Conservation (phyloP, 345 rosid species). For the Moringa oleifera region DNA sequence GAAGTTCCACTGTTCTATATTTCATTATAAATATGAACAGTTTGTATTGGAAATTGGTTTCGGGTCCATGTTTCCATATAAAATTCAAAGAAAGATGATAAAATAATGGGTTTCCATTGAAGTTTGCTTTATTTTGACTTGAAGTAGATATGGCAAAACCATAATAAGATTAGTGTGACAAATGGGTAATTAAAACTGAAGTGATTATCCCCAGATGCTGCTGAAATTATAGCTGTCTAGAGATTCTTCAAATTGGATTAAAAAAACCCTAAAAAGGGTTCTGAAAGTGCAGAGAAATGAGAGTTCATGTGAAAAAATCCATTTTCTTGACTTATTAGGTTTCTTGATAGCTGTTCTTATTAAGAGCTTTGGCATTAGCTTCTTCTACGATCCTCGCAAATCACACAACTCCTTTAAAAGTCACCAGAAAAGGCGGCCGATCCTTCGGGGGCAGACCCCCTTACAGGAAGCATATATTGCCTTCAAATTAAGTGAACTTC, state of each 20-base stretch:
- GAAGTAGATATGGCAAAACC: slow-evolving; percentile 13
- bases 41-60: slow-evolving; percentile 48
- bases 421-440: slow-evolving; percentile 91
- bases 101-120: neutral
- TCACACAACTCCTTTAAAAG: slow-evolving; percentile 33
- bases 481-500: slow-evolving; percentile 39
- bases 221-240: slow-evolving; percentile 48
- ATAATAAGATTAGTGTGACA: slow-evolving; percentile 17
- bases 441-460: slow-evolving; percentile 89
- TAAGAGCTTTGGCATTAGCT: slow-evolving; percentile 11
- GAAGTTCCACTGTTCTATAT: slow-evolving; percentile 17
- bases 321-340: slow-evolving; percentile 10
- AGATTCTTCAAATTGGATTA: slow-evolving; percentile 47
- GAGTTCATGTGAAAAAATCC: neutral
- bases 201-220: slow-evolving; percentile 44
- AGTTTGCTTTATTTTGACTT: slow-evolving; percentile 33
- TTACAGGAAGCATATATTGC: slow-evolving; percentile 65
- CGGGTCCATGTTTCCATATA: slow-evolving; percentile 36
- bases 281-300: neutral
- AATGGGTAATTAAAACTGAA: slow-evolving; percentile 11
- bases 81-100: slow-evolving; percentile 22
- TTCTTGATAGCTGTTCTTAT: slow-evolving; percentile 29
- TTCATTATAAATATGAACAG: slow-evolving; percentile 22
- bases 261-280: slow-evolving; percentile 9
- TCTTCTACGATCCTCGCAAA: slow-evolving; percentile 34